A percentile compares a stretch with the other conserved stretches of the same genome.
Conservation (phyloP, 192 early-diverging fungal genomes). For the Kappamyces sp. region DNA sequence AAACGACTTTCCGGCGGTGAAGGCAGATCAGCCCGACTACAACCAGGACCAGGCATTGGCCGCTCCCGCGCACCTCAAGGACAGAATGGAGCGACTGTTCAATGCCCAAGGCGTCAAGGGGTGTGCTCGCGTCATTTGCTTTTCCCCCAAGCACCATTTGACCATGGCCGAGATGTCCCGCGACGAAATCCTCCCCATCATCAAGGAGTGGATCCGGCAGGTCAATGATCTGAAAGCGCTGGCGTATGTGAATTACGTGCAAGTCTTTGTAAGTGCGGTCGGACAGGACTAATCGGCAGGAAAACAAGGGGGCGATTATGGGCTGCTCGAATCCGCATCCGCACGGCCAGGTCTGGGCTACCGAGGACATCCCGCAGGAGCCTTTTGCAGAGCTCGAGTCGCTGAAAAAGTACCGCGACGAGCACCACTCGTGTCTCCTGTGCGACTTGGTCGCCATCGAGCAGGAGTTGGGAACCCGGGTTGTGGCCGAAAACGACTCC, state of each 20-base stretch:
- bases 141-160: conserved; percentile 80
- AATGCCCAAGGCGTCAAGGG: conserved; percentile 48
- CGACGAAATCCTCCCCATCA: conserved; percentile 58
- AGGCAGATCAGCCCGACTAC: conserved; percentile 48
- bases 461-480: conserved; percentile 44
- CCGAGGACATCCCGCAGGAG: conserved; percentile 77
- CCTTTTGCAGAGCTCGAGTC: conserved; percentile 63
- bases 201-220: conserved; percentile 67
- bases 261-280: no score
- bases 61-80: not conserved
- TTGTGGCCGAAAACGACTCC: conserved; percentile 73
- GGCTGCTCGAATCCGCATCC: conserved; percentile 97
- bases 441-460: conserved; percentile 75
- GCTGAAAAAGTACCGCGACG: conserved; percentile 53
- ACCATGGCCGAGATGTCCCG: conserved; percentile 81
- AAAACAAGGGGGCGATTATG: conserved; percentile 96
- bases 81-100: conserved; percentile 18
- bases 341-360: conserved; percentile 92
- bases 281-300: no score
- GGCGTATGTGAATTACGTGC: conserved; percentile 67
- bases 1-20: conserved; percentile 92
- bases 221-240: conserved; percentile 48
- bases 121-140: conserved; percentile 86
- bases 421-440: conserved; percentile 63
- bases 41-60: conserved; percentile 9